Percentiles rank a stretch among this genome's conserved stretches.
These are phyloP conservation scores for Fomes fomentarius DNA, from an alignment of 1,284 basidiomycete species.

Conservation along the genomic window DNA sequence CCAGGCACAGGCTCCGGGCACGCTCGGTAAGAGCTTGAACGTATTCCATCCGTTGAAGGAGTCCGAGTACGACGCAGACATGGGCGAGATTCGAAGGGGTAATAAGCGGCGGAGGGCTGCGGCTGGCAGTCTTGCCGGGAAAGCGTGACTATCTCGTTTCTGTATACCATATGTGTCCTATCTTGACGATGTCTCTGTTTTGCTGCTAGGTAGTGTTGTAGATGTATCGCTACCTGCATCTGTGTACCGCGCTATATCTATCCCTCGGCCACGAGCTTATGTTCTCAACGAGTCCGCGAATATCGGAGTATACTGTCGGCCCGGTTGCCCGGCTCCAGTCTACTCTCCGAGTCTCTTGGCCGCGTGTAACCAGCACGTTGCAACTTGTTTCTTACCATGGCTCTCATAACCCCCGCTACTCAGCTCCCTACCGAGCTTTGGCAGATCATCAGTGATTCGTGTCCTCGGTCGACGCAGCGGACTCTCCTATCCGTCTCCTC, in stretches of 20 bases:
- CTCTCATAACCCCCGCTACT: no score
- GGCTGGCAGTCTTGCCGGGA: conserved; percentile 35
- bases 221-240: conserved; percentile 11
- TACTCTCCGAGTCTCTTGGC: no score
- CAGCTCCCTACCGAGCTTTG: no score
- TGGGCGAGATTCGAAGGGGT: conserved; percentile 74
- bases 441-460: no score
- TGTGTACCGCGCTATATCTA: conserved; percentile 12
- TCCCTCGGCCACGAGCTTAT: no score
- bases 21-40: conserved; percentile 64
- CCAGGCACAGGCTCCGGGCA: conserved; percentile 52
- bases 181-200: not conserved
- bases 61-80: conserved; percentile 67
- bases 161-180: conserved; percentile 3
- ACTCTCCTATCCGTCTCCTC: no score
- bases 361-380: no score
- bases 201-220: not conserved
- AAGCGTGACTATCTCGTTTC: conserved; percentile 15
- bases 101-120: conserved; percentile 69
- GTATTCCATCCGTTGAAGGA: conserved; percentile 50
- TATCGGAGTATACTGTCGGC: no score
- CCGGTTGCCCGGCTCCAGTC: no score
- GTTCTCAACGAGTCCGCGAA: no score
- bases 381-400: no score
- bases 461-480: no score